phyloP scores from a whole-genome alignment of 169 alveolate genomes.

The Plasmodium cynomolgi region DNA sequence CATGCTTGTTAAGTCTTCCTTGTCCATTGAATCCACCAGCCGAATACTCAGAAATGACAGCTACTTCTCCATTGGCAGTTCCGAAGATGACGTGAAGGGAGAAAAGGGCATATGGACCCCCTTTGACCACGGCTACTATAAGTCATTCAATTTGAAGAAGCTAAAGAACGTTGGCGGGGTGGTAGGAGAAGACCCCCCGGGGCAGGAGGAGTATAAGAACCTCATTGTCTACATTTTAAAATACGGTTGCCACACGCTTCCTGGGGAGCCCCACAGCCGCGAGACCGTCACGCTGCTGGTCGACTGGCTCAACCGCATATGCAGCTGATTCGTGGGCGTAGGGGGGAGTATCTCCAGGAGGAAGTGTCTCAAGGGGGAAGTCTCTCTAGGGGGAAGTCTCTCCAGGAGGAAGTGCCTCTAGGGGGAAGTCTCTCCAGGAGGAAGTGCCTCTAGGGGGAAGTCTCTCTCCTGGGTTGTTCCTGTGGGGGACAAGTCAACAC shows the following conservation, averaged over 20 bases:
- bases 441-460: neutral
- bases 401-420: neutral
- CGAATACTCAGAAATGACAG: neutral
- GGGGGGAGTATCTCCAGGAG: neutral
- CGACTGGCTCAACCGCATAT: conserved; percentile 37
- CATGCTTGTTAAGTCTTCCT: neutral
- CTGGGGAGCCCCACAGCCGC: conserved; percentile 38
- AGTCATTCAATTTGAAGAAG: conserved; percentile 25
- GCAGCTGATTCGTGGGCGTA: neutral
- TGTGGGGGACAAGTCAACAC: neutral
- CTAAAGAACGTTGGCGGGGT: neutral
- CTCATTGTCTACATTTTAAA: conserved; percentile 38
- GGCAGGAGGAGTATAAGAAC: conserved; percentile 16
- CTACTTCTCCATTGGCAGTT: neutral
- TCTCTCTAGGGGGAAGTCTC: neutral
- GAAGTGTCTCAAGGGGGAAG: neutral
- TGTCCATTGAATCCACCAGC: neutral
- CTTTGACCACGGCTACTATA: conserved; percentile 49
- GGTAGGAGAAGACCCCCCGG: neutral
- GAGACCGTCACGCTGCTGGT: conserved; percentile 12
- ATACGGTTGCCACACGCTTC: conserved; percentile 54
- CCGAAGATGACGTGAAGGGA: neutral
- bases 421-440: neutral
- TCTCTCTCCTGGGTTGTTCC: neutral
- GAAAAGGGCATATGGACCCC: conserved; percentile 25